Evolutionary conservation across 2,329 filamentous ascomycete genomes (phyloP), one percentile per base, ranked within the genome.

Genomic region (Fusarium penzigii): DNA sequence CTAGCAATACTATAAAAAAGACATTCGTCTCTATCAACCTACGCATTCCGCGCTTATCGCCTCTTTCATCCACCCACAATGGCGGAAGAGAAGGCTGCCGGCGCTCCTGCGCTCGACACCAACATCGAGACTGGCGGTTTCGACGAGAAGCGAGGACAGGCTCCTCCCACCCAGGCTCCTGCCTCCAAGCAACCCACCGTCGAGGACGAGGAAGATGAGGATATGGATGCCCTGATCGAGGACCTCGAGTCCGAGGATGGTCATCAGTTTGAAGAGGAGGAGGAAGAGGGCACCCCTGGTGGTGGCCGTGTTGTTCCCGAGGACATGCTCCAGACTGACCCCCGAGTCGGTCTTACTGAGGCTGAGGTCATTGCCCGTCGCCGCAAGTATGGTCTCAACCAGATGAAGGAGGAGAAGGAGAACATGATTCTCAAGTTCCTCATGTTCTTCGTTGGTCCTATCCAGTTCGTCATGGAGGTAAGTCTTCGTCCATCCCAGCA

Each of bases 361-460:
- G 71, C 78, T 42, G 88, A 95, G 74, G 89, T 92, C 46, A 56
- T 75, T 32, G 67, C 76, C 46, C 76, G 78, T 46, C 81, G 86
- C 53, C 86, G 83, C 76, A 90, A 89, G 72, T 89, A 86, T 70
- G 91, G 91, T 71, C 79, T 89, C 68, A 96, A 96, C 72, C 86
- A 90, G 72, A 91, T 96, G 89, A 92, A 89, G 75, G 90, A 95
- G 75, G 89, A 93, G 78, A 92, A 91, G 76, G 88, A 92, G 75
- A 95, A 92, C 68, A 67, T 92, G 52, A 74, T 92, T 55, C 80
- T 94, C 67, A 94, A 95, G 79, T 95, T 96, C 74, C 73, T 85
- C 66, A 80, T 82, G 65, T 94, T 89, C 78, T 95, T 95, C 72
- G 78, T 94, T 50, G 92, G 92, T 61, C 92, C 92, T 20, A 93